Conservation (phyloP, 352 stramenopile genomes). For the Pythium chondricola region DNA sequence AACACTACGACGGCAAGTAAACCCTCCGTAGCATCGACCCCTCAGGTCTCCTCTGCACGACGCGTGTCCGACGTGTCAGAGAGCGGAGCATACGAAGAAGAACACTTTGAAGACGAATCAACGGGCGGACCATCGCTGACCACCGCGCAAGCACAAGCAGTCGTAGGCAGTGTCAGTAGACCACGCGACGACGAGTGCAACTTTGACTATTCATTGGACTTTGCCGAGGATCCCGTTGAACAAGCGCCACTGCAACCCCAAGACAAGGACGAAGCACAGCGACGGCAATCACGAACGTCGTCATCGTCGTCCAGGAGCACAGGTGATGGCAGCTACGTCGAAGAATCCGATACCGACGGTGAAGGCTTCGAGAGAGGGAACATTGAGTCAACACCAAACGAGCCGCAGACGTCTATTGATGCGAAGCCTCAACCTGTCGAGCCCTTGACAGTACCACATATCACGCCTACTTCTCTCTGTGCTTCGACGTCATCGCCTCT, state of each 20-base stretch:
- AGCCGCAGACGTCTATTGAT: too few relatives aligned
- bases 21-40: not conserved
- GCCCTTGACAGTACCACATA: too few relatives aligned
- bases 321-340: conserved; percentile 10
- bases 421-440: too few relatives aligned
- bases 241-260: not conserved
- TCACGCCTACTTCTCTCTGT: too few relatives aligned
- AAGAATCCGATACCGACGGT: conserved; percentile 13
- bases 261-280: not conserved
- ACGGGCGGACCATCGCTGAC: not conserved
- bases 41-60: too few relatives aligned
- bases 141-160: not conserved
- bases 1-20: not conserved
- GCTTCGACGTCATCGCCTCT: too few relatives aligned
- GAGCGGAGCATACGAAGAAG: conserved; percentile 42
- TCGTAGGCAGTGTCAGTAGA: too few relatives aligned
- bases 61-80: conserved; percentile 23
- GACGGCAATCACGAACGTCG: not conserved
- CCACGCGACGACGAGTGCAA: conserved; percentile 16
- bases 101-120: conserved; percentile 51
- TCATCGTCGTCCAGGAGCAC: conserved; percentile 3
- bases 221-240: conserved; percentile 33
- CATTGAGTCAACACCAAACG: not conserved
- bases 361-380: not conserved
- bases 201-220: conserved; percentile 75